Evolutionary conservation across 192 early-diverging fungal genomes (phyloP).

Genomic region (Coemansia sp.): DNA sequence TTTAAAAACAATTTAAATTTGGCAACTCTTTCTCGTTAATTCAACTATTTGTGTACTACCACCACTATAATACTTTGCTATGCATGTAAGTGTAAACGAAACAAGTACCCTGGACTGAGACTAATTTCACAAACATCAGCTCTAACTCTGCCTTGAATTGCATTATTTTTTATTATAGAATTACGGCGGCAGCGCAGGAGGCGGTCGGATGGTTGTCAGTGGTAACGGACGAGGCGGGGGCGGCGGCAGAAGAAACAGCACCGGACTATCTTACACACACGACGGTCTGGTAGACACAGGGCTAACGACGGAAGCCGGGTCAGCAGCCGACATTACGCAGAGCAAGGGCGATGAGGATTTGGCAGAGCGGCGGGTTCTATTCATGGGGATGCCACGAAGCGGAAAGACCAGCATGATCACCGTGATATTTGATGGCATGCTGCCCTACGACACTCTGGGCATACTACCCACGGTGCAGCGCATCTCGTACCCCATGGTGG

Average conservation of each 20-base stretch:
- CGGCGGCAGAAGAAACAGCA: slow-evolving; percentile 6
- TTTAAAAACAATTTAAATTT: not conserved
- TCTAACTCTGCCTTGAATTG: not conserved
- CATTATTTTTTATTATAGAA: not conserved
- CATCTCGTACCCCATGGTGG: slow-evolving; percentile 31
- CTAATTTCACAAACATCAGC: not conserved
- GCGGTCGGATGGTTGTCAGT: not conserved
- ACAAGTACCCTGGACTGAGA: not conserved
- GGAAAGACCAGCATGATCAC: slow-evolving; percentile 52
- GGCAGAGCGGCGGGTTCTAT: slow-evolving; percentile 47
- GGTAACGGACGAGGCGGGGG: slow-evolving; percentile 2
- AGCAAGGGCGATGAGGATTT: slow-evolving; percentile 19
- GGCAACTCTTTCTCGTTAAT: not conserved
- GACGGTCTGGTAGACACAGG: slow-evolving; percentile 21
- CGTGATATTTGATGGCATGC: slow-evolving; percentile 39
- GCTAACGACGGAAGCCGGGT: slow-evolving; percentile 27
- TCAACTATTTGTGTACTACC: not conserved
- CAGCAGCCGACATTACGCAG: slow-evolving; percentile 12
- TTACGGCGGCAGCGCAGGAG: not conserved
- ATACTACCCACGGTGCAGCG: slow-evolving; percentile 43
- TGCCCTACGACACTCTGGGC: slow-evolving; percentile 37
- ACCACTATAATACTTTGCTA: not conserved
- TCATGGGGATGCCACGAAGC: slow-evolving; percentile 54
- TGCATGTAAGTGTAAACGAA: not conserved
- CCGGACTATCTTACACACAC: slow-evolving; percentile 14